Base-by-base conservation (phyloP, 495 filamentous ascomycete genomes). In the Gamarada debralockiae region DNA sequence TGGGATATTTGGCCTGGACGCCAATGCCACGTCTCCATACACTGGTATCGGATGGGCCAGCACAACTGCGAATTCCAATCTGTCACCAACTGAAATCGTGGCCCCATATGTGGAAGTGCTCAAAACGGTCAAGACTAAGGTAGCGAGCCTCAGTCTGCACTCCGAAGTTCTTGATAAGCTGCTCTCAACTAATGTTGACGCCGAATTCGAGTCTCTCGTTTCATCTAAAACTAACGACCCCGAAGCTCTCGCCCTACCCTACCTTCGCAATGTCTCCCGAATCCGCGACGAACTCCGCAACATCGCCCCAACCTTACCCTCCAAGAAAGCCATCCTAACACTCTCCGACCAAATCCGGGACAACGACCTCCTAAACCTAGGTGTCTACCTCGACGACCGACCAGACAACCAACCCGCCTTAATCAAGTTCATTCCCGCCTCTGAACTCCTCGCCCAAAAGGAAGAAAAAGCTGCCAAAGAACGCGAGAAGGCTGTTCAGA, bases 351-450 rank as follows among this genome's bases (percentile, higher is more conserved):
- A 78, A 4, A 77, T 97, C 41, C 86, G 92, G 22, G 86, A 97
- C 60, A 70, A 79, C 22, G 81, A 89, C 48, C 82, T 97, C 25
- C 89, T 86, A 46, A 77, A 89, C 42, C 71, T 92, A 0, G 89
- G 83, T 17, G 82, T 97, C 20, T 91, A 93, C 56, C 83, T 97
- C 9, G 92, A 97, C 61, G 92, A 97, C 62, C 83, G 89, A 14
- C 56, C 61, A 12, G 75, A 75, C 29, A 74, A 74, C 31, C 75
- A 77, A 53, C 84, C 86, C 0, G 89, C 92, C 14, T 72, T 97
- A 1, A 80, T 97, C 56, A 89, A 91, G 48, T 91, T 89, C n/a
- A 77, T 95, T 12, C 76, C 79, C 0, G 85, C 83, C 3, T 74
- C 74, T 1, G 84, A 86, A 45, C 75, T 96, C 27, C 72, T 86